phyloP scores from a whole-genome alignment of 2,329 filamentous ascomycete genomes.

The Diaporthe capsici region DNA sequence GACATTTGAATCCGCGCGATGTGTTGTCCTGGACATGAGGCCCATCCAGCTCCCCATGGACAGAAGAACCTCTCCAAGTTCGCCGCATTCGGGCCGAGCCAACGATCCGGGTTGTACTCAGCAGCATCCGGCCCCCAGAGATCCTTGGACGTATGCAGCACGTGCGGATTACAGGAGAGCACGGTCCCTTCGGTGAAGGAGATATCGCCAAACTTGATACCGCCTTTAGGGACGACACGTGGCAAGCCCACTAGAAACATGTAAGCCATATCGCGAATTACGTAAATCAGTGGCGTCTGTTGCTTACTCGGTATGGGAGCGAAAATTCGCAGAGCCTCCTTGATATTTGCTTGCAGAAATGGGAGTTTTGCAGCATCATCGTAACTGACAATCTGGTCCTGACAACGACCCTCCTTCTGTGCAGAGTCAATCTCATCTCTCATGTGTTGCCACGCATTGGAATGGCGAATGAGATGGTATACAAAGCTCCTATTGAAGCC shows the following conservation, averaged over 20 bases:
- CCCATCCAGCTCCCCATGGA: conserved; percentile 19
- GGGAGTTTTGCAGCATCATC: conserved; percentile 49
- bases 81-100: conserved; percentile 42
- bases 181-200: conserved; percentile 49
- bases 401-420: conserved; percentile 32
- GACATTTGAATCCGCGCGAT: conserved; percentile 18
- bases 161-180: conserved; percentile 45
- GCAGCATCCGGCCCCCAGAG: conserved; percentile 45
- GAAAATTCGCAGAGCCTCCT: conserved; percentile 48
- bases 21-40: conserved; percentile 24
- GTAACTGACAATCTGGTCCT: conserved; percentile 43
- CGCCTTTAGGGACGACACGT: conserved; percentile 46
- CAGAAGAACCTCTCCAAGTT: conserved; percentile 44
- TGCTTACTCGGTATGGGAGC: conserved; percentile 45
- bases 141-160: conserved; percentile 48
- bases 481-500: conserved; percentile 42
- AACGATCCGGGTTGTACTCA: conserved; percentile 46
- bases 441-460: conserved; percentile 41
- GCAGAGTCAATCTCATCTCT: conserved; percentile 46
- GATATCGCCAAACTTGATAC: conserved; percentile 46
- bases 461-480: conserved; percentile 46
- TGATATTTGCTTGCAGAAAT: conserved; percentile 53
- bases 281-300: neutral
- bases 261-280: neutral
- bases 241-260: conserved; percentile 46